Base-by-base conservation (phyloP, 768 basidiomycete species). In the Kondoa malvinella region DNA sequence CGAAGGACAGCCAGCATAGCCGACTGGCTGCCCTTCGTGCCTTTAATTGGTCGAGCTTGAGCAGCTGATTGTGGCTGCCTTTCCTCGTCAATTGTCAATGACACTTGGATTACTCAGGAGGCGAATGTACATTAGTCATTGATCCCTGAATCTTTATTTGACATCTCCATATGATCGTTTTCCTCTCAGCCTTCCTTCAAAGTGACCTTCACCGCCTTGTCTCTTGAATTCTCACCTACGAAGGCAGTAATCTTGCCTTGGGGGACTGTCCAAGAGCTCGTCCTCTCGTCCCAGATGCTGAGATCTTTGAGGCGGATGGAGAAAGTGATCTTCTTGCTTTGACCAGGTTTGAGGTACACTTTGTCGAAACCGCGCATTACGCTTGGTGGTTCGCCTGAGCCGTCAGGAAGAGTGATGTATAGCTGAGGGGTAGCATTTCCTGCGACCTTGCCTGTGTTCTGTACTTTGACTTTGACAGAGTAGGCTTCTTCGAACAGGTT, bases 381-480 rank as follows among this genome's bases (percentile, higher is more conserved):
- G 3, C 29, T 30, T 25, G 67, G 67, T 14, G 67, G 67, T 65
- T 68, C 31, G 16, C 50, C 65, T 3, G 67, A 3, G 21, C 32
- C n/a, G 8, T 25, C 21, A 21, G 72, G 71, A 67, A 34, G 71
- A 25, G 58, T 29, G 65, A 73, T 56, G 71, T 73, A 73, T 30
- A 73, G 67, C 69, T 73, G 70, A 27, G 64, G 25, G 2, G 85
- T 86, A 68, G 89, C 88, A 40, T 81, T 80, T n/a, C 89, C 89
- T 62, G 75, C 80, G 12, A 81, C 76, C 0, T 73, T 67, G 0
- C 89, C 89, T 0, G 81, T 82, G 76, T 92, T 92, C 70, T 78
- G 73, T 30, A 92, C 80, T 4, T 79, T 76, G 74, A 90, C 89
- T 0, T 81, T 81, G 3, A 87, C 83, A 40, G 26, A 30, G 26